Conservation (phyloP, 1,284 basidiomycete genomes). For the Fistulina hepatica region DNA sequence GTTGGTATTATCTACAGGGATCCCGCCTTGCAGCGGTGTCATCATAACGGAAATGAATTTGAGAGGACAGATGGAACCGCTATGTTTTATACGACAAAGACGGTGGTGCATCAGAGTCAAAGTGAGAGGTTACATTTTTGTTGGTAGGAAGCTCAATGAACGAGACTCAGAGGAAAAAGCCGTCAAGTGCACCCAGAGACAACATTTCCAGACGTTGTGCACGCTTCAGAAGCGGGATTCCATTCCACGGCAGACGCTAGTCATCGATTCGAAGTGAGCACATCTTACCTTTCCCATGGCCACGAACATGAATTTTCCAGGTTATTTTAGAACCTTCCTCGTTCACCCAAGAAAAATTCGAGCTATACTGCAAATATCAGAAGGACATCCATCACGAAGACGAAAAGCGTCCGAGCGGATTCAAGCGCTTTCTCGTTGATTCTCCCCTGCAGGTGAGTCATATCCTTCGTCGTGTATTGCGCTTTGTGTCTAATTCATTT, state of each 20-base stretch:
- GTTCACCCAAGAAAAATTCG: conserved; percentile 72
- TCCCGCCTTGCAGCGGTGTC: background rate
- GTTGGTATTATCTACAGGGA: no score
- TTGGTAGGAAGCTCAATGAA: no score
- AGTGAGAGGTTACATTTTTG: no score
- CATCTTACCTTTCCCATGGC: background rate
- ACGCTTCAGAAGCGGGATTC: conserved; percentile 30
- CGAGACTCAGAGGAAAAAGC: no score
- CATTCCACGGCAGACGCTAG: conserved; percentile 17
- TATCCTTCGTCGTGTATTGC: background rate
- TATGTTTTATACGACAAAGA: conserved; percentile 46
- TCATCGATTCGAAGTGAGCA: conserved; percentile 43
- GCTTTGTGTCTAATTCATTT: no score
- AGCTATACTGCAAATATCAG: conserved; percentile 71
- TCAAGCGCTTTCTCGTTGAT: conserved; percentile 71
- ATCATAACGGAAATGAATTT: background rate
- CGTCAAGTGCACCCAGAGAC: no score
- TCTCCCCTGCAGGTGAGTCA: conserved; percentile 57
- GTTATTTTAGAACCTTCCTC: conserved; percentile 64
- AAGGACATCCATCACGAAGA: conserved; percentile 63
- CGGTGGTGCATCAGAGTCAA: no score
- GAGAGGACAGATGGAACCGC: conserved; percentile 56
- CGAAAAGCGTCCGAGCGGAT: conserved; percentile 41
- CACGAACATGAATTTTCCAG: conserved; percentile 28
- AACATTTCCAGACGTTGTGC: conserved; percentile 37